phyloP scores from a whole-genome alignment of 352 stramenopile genomes.

The Globisporangium polare region DNA sequence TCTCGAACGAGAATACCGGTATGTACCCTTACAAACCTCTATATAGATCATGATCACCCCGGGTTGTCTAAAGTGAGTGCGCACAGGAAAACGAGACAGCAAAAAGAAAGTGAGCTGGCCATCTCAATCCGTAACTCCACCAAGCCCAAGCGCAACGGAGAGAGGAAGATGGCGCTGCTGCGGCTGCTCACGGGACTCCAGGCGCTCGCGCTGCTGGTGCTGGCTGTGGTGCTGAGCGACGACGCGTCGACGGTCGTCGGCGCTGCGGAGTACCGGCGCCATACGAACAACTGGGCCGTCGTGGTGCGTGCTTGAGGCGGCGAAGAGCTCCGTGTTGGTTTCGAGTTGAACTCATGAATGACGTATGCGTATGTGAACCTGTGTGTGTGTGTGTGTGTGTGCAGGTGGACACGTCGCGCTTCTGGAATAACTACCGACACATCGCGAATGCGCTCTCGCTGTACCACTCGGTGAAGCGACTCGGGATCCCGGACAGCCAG shows the following conservation, averaged over 20 bases:
- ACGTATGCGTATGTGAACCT: background rate
- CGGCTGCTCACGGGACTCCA: slow-evolving; percentile 16
- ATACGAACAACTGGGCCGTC: slow-evolving; percentile 88
- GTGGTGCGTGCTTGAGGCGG: slow-evolving; percentile 36
- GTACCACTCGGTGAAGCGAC: slow-evolving; percentile 91
- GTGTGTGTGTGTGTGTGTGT: background rate
- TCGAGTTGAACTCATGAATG: background rate
- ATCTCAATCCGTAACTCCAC: background rate
- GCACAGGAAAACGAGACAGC: background rate
- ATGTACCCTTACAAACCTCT: too few species aligned
- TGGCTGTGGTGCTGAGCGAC: slow-evolving; percentile 13
- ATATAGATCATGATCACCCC: too few species aligned
- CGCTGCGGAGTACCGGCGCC: slow-evolving; percentile 46
- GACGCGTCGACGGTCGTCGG: slow-evolving; percentile 4
- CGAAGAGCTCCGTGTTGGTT: background rate
- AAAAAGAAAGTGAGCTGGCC: background rate
- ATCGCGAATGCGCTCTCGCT: slow-evolving; percentile 93
- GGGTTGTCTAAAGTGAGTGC: background rate
- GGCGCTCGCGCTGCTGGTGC: slow-evolving; percentile 21
- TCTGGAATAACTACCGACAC: slow-evolving; percentile 98
- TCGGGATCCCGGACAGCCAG: slow-evolving; percentile 93
- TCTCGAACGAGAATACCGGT: too few species aligned
- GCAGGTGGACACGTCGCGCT: slow-evolving; percentile 93
- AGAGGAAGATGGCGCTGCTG: slow-evolving; percentile 3
- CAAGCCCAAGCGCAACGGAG: background rate